Conservation (phyloP, 1,139 yeast species). For the Taiozyma sp. region DNA sequence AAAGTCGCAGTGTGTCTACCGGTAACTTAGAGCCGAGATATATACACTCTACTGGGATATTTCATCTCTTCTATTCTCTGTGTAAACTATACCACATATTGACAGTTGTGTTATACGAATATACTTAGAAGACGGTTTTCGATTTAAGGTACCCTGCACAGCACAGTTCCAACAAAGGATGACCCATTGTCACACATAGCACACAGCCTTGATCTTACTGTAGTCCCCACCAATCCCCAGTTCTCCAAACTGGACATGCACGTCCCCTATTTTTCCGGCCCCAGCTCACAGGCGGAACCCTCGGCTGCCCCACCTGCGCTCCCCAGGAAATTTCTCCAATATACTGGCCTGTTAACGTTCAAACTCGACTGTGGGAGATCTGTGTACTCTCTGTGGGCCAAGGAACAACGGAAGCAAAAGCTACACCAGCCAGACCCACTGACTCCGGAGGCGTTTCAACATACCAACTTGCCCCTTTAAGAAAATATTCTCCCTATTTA, state of each 20-base stretch:
- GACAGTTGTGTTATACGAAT: not conserved
- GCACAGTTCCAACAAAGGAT: too few relatives aligned
- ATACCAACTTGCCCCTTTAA: not conserved
- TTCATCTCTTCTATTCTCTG: too few relatives aligned
- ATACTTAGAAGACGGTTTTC: not conserved
- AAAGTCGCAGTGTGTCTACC: too few relatives aligned
- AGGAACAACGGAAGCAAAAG: not conserved
- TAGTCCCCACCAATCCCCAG: not conserved
- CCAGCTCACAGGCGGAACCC: not conserved
- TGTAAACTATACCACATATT: not conserved
- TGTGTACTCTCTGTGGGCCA: not conserved
- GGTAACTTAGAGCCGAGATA: too few relatives aligned
- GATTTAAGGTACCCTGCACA: too few relatives aligned
- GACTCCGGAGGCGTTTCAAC: not conserved
- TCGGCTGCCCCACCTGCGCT: not conserved
- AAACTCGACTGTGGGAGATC: not conserved
- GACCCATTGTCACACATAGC: too few relatives aligned
- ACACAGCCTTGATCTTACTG: not conserved
- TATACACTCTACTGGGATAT: too few relatives aligned
- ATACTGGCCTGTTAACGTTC: not conserved
- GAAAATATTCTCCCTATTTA: not conserved
- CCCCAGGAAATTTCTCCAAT: not conserved
- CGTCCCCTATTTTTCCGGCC: not conserved
- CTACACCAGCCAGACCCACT: not conserved
- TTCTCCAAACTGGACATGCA: not conserved